A percentile compares a stretch with the other conserved stretches of the same genome.
Evolutionary conservation across 495 filamentous ascomycete species (phyloP).

Genomic region (Massariosphaeria phaeospora): DNA sequence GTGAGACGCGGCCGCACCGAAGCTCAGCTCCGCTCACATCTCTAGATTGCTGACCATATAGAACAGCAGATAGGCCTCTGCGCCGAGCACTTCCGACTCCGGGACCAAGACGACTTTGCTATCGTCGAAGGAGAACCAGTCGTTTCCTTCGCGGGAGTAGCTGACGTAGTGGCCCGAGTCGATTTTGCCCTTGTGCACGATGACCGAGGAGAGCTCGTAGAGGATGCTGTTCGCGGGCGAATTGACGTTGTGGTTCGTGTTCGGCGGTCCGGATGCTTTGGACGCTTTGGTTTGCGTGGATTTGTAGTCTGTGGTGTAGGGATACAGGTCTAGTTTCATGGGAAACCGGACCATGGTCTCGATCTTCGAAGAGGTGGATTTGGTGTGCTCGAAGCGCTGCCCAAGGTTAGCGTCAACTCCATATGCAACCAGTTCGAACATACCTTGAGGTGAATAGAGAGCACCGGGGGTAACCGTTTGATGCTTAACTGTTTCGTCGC

Average conservation of each 20-base stretch:
- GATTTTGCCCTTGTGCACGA: constrained; percentile 82
- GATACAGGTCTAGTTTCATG: constrained; percentile 78
- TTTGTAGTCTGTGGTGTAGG: constrained; percentile 67
- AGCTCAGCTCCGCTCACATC: no score
- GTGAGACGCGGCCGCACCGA: no score
- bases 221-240: constrained; percentile 14
- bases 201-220: constrained; percentile 78
- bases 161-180: constrained; percentile 85
- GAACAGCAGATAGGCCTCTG: constrained; percentile 81
- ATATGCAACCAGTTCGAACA: constrained; percentile 13
- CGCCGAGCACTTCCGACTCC: constrained; percentile 72
- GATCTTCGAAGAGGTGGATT: constrained; percentile 67
- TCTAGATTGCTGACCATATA: constrained; percentile 47
- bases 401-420: background rate
- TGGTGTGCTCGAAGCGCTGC: constrained; percentile 73
- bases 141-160: constrained; percentile 74
- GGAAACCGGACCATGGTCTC: constrained; percentile 78
- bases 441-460: constrained; percentile 92
- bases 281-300: constrained; percentile 21
- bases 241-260: constrained; percentile 27
- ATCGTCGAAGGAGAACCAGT: constrained; percentile 93
- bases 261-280: constrained; percentile 3
- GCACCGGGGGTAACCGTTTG: constrained; percentile 71
- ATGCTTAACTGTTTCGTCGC: constrained; percentile 77
- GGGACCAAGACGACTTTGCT: constrained; percentile 75